These are phyloP conservation scores for Boletus rubescentipes DNA, from an alignment of 768 basidiomycete species.

Conservation along the genomic window DNA sequence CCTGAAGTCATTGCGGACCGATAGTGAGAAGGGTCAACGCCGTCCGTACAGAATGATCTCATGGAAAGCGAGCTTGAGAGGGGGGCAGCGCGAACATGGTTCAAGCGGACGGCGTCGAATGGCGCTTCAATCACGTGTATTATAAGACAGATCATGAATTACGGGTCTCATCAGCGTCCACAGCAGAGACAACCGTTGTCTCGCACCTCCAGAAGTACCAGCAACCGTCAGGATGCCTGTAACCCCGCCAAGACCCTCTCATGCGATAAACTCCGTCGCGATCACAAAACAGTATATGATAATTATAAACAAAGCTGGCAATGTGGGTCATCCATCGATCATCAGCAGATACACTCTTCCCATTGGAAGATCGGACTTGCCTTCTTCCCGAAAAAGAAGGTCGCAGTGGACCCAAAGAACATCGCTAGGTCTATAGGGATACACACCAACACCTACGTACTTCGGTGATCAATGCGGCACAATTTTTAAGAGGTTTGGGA, in stretches of 20 bases:
- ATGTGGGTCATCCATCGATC: not conserved
- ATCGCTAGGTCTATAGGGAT: not conserved
- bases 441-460: not conserved
- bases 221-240: conserved; percentile 31
- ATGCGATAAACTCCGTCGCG: conserved; percentile 41
- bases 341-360: not conserved
- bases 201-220: conserved; percentile 29
- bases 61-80: conserved; percentile 25
- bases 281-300: conserved; percentile 33
- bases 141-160: too few relatives aligned
- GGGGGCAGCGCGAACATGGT: conserved; percentile 14
- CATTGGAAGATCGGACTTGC: not conserved
- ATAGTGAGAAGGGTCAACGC: conserved; percentile 40
- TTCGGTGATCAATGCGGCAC: not conserved
- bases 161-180: conserved; percentile 16
- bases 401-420: not conserved
- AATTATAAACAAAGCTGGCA: not conserved
- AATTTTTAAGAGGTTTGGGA: not conserved
- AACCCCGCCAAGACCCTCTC: conserved; percentile 35
- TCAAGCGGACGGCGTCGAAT: conserved; percentile 7
- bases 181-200: conserved; percentile 27
- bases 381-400: not conserved
- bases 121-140: too few relatives aligned
- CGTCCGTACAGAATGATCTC: conserved; percentile 14
- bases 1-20: conserved; percentile 41